These are phyloP conservation scores for Dictyostelium citrinum DNA, from an alignment of 78 protist genomes.

Conservation along the genomic window DNA sequence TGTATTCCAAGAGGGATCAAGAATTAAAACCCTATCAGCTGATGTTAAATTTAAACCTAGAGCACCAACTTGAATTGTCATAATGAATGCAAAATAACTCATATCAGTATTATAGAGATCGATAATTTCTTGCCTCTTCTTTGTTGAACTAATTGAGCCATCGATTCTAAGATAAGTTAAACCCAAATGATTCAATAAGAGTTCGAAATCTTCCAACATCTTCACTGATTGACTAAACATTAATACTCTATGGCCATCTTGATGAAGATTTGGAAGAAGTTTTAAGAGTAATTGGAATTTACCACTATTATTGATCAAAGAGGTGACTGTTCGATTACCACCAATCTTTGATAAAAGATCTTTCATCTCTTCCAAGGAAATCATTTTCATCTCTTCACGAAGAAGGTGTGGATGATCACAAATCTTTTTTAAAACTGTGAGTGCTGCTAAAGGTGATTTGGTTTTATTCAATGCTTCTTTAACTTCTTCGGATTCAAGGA, in stretches of 20 bases:
- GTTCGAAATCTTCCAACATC: constrained; percentile 71
- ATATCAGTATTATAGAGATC: constrained; percentile 42
- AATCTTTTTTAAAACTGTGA: constrained; percentile 86
- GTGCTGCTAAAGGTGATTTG: constrained; percentile 68
- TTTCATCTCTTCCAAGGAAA: neutral
- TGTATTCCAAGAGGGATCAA: constrained; percentile 86
- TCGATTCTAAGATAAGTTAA: constrained; percentile 52
- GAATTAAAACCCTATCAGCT: constrained; percentile 81
- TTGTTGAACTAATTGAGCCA: constrained; percentile 60
- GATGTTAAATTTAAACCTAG: constrained; percentile 87
- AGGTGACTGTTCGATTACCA: neutral
- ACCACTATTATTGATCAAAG: constrained; percentile 38
- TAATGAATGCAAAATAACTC: constrained; percentile 33
- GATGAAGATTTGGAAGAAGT: constrained; percentile 11
- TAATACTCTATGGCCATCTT: constrained; percentile 81
- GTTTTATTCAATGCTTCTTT: constrained; percentile 67
- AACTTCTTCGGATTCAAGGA: constrained; percentile 64
- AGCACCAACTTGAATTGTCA: constrained; percentile 88
- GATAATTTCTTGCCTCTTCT: constrained; percentile 72
- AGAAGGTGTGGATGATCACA: constrained; percentile 71
- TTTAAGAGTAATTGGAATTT: constrained; percentile 58
- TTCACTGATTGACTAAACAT: constrained; percentile 65
- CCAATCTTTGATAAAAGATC: neutral
- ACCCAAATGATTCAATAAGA: constrained; percentile 16
- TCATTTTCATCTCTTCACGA: constrained; percentile 45